Conservation (phyloP, 768 basidiomycete genomes). For the Lactarius tabidus region DNA sequence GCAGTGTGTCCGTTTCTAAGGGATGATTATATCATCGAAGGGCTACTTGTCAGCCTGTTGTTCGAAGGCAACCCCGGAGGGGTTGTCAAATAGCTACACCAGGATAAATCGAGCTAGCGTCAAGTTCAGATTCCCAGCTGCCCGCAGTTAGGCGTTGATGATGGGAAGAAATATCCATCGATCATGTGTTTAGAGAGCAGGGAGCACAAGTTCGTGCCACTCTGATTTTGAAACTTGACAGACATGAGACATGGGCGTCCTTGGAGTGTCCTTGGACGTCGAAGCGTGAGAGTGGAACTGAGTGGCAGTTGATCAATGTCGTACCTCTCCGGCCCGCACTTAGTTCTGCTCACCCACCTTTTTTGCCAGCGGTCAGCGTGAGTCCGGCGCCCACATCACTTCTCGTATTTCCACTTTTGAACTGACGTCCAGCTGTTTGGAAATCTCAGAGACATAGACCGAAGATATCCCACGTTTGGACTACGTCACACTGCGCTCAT, state of each 20-base stretch:
- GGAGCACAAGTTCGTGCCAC: not conserved
- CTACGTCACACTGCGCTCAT: slow-evolving; percentile 13
- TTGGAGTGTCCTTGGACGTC: no score
- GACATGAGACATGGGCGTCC: no score
- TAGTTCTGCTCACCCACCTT: not conserved
- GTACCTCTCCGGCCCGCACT: not conserved
- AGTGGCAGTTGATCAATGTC: not conserved
- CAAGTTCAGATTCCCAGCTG: not conserved
- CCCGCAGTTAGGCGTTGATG: not conserved
- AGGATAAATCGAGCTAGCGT: not conserved
- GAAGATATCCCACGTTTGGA: not conserved
- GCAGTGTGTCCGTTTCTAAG: not conserved
- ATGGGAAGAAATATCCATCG: not conserved
- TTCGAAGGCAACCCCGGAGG: not conserved
- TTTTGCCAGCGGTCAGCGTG: not conserved
- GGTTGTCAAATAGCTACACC: slow-evolving; percentile 3
- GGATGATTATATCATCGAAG: slow-evolving; percentile 13
- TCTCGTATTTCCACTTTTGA: not conserved
- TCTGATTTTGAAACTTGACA: not conserved
- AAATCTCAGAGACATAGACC: not conserved
- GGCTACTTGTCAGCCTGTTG: not conserved
- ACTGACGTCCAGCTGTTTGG: not conserved
- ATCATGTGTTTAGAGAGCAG: not conserved
- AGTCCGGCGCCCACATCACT: not conserved
- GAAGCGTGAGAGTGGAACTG: not conserved